These are phyloP conservation scores for Apiospora phragmitis DNA, from an alignment of 2,329 filamentous ascomycete genomes.

Conservation along the genomic window DNA sequence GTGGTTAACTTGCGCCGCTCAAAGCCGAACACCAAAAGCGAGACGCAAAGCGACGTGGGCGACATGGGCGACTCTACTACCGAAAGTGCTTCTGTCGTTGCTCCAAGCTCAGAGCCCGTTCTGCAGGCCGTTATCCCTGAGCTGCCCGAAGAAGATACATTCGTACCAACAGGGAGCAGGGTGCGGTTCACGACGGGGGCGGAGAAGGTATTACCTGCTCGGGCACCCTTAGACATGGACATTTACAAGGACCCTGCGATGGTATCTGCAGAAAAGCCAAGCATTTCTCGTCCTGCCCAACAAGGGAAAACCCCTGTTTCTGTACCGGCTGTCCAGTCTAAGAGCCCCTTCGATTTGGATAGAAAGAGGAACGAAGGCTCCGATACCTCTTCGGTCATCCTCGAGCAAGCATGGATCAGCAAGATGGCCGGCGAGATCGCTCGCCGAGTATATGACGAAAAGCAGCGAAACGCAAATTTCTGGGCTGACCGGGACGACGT, in stretches of 20 bases:
- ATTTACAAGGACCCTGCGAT: slow-evolving; percentile 30
- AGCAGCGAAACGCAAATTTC: slow-evolving; percentile 55
- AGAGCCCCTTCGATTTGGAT: slow-evolving; percentile 30
- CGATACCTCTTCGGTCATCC: slow-evolving; percentile 59
- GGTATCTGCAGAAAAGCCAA: slow-evolving; percentile 17
- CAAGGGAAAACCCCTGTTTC: slow-evolving; percentile 28
- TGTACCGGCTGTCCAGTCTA: slow-evolving; percentile 23
- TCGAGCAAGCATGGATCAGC: slow-evolving; percentile 83
- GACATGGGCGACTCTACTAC: slow-evolving; percentile 42
- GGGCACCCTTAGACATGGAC: slow-evolving; percentile 35
- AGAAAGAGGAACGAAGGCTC: slow-evolving; percentile 39
- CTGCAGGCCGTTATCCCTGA: slow-evolving; percentile 58
- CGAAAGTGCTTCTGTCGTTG: slow-evolving; percentile 55
- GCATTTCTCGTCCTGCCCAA: slow-evolving; percentile 14
- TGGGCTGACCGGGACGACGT: slow-evolving; percentile 58
- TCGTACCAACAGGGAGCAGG: slow-evolving; percentile 34
- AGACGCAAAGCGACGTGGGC: slow-evolving; percentile 51
- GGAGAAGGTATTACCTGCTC: slow-evolving; percentile 30
- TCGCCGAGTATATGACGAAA: slow-evolving; percentile 83
- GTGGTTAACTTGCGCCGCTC: slow-evolving; percentile 78
- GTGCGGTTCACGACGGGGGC: slow-evolving; percentile 40
- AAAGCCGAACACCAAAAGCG: slow-evolving; percentile 51
- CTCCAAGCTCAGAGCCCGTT: slow-evolving; percentile 62
- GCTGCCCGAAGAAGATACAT: slow-evolving; percentile 50
- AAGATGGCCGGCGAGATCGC: slow-evolving; percentile 95